Conservation (phyloP, 2,329 filamentous ascomycete genomes). For the Didymellaceae sp. region DNA sequence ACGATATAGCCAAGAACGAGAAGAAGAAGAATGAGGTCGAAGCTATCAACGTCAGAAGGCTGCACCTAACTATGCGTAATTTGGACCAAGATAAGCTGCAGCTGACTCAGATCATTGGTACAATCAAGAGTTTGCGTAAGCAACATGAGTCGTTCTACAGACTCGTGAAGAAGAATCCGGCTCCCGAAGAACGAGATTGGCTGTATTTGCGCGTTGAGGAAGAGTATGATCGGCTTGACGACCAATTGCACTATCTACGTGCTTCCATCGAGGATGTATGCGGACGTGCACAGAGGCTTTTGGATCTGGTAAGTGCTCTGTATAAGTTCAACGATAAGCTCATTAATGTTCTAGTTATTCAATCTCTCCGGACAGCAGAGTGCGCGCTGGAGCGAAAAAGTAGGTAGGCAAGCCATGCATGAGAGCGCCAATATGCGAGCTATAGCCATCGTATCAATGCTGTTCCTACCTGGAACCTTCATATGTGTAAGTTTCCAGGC, state of each 20-base stretch:
- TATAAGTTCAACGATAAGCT: neutral
- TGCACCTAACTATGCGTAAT: slow-evolving; percentile 16
- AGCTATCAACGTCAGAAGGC: neutral
- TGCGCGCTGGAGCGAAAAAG: slow-evolving; percentile 11
- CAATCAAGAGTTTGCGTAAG: slow-evolving; percentile 15
- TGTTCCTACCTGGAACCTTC: neutral
- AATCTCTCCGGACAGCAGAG: slow-evolving; percentile 9
- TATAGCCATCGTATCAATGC: slow-evolving; percentile 1
- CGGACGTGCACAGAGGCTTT: neutral
- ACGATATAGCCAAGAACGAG: neutral
- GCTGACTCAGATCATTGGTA: slow-evolving; percentile 14
- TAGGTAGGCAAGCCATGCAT: slow-evolving; percentile 15
- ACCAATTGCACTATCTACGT: neutral
- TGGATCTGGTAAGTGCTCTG: neutral
- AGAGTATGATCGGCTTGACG: neutral
- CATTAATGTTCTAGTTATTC: neutral
- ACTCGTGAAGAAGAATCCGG: neutral
- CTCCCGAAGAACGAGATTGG: neutral
- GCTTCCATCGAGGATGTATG: neutral
- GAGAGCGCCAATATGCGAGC: slow-evolving; percentile 16
- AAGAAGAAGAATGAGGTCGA: neutral
- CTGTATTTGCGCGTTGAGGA: neutral
- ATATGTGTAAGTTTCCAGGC: neutral
- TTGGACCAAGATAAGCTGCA: slow-evolving; percentile 20
- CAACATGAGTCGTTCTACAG: slow-evolving; percentile 10